Evolutionary conservation across 441 rosid genomes (phyloP), one percentile per base, ranked within the genome.

Genomic region (Croton setiger): DNA sequence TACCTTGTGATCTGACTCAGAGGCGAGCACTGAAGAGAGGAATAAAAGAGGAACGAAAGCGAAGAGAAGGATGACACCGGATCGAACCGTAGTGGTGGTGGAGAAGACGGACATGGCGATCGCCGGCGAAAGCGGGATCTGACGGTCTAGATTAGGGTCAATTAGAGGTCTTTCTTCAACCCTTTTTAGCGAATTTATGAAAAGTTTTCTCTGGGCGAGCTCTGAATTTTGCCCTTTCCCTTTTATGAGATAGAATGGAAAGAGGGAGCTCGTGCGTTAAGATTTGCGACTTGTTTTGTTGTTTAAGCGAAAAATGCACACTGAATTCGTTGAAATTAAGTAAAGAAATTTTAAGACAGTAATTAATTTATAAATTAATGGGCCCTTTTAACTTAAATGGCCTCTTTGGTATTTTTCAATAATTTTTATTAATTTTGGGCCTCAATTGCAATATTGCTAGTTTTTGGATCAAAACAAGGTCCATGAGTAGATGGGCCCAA

Each of bases 1-100:
- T 47, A 87, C 99, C 97, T 87, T 93, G 91, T 96, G 99, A 89
- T 93, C 98, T 64, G 94, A 87, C 81, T 92, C 99, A 68, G 97
- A 85, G 68, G 94, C 93, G 63, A 85, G 72, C 37, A 81, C 80
- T 35, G 77, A 79, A 17, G 84, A 73, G 57, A 83, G 49, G 59
- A 81, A 59, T 72, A 86, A 56, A 57, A 74, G 54, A 62, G 82
- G 59, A 20, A 81, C 2, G 79, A 64, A 52, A 60, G 58, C 5
- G 51, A 73, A 27, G 65, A 77, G 72, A 47, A 65, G 55, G 60
- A 82, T 72, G 60, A 81, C 56, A 64, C 74, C 12, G 43, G 69
- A 71, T 51, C 67, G 78, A 54, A 56, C 73, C 63, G 82, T 69
- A 79, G 72, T 52, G 75, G 68, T 1, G 68, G 78, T 43, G 74